Conservation (phyloP, 2,329 filamentous ascomycete species). For the Colletotrichum lindemuthianum region DNA sequence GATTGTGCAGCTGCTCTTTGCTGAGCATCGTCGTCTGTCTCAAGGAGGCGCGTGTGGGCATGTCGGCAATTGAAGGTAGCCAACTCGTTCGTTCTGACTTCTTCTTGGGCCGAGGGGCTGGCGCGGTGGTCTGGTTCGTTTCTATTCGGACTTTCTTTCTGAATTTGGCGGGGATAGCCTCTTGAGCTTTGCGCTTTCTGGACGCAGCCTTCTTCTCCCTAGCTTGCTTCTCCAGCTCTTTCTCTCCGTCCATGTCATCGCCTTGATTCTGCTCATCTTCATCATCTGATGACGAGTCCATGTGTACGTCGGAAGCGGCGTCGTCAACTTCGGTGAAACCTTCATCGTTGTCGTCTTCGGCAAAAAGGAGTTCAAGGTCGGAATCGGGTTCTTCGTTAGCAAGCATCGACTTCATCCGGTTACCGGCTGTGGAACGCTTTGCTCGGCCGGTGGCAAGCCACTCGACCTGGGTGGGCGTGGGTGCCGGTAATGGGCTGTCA, state of each 20-base stretch:
- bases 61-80: conserved; percentile 64
- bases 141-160: conserved; percentile 82
- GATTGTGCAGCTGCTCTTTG: conserved; percentile 72
- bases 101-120: conserved; percentile 64
- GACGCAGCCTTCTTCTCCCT: conserved; percentile 73
- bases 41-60: conserved; percentile 67
- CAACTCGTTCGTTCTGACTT: conserved; percentile 69
- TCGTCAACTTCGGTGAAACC: conserved; percentile 76
- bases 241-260: conserved; percentile 86
- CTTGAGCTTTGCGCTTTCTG: conserved; percentile 83
- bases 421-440: conserved; percentile 84
- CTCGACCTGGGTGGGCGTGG: conserved; percentile 55
- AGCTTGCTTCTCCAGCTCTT: conserved; percentile 82
- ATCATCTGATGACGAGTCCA: conserved; percentile 87
- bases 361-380: conserved; percentile 79
- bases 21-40: conserved; percentile 67
- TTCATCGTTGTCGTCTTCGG: conserved; percentile 75
- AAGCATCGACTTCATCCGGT: conserved; percentile 82
- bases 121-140: conserved; percentile 49
- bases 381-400: conserved; percentile 77
- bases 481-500: conserved; percentile 45
- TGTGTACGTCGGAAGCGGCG: conserved; percentile 78
- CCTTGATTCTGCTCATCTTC: conserved; percentile 76
- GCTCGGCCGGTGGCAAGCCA: conserved; percentile 79
- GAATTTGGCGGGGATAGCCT: conserved; percentile 76